phyloP scores from a whole-genome alignment of 768 basidiomycete genomes.

The Podaxis pistillaris region DNA sequence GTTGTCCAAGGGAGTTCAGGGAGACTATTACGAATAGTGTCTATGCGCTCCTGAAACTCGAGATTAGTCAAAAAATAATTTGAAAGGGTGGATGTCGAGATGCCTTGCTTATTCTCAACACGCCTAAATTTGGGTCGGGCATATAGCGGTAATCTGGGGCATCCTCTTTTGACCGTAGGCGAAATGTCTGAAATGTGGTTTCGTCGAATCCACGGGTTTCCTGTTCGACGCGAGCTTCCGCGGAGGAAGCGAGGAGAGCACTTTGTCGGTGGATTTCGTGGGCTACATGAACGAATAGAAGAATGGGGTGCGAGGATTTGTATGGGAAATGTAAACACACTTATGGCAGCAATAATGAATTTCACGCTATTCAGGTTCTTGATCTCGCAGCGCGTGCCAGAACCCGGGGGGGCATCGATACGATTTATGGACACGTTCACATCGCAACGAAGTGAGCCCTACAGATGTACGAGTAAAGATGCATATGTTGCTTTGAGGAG shows the following conservation, averaged over 20 bases:
- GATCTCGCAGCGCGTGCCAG: conserved; percentile 81
- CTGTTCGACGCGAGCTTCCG: conserved; percentile 53
- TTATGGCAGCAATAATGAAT: conserved; percentile 81
- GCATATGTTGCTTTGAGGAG: not conserved
- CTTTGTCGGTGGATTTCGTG: conserved; percentile 84
- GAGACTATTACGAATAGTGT: conserved; percentile 46
- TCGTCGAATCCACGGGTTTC: conserved; percentile 94
- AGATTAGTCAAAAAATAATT: not conserved
- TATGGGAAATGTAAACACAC: conserved; percentile 41
- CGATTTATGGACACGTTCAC: conserved; percentile 92
- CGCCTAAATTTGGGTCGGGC: conserved; percentile 93
- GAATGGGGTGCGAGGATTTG: not conserved
- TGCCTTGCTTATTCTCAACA: conserved; percentile 58
- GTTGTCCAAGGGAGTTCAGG: conserved; percentile 77
- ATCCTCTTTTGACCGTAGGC: conserved; percentile 86
- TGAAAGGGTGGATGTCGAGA: not conserved
- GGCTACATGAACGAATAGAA: conserved; percentile 38
- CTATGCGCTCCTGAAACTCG: conserved; percentile 55
- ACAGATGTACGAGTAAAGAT: conserved; percentile 2
- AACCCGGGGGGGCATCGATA: conserved; percentile 54
- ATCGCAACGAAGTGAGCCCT: conserved; percentile 95
- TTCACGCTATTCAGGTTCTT: conserved; percentile 95
- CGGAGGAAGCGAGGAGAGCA: conserved; percentile 40
- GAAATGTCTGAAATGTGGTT: conserved; percentile 75
- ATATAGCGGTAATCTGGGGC: conserved; percentile 97